A percentile compares a stretch with the other conserved stretches of the same genome.
Evolutionary conservation across 1,284 basidiomycete genomes (phyloP).

Genomic region (Tilletiopsis washingtonensis): DNA sequence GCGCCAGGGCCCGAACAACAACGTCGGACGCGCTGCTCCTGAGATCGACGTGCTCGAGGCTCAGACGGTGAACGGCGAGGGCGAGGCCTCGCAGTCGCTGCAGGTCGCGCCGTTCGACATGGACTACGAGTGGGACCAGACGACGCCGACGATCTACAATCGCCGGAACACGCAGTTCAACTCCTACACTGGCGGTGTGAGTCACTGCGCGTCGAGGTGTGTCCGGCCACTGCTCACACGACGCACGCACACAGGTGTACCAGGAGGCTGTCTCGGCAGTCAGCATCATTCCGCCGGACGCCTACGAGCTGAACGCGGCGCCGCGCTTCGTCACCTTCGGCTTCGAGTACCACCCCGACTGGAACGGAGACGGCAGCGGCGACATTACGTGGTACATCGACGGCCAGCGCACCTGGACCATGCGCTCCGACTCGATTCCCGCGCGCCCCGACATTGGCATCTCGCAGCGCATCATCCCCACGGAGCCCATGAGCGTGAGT

Average conservation of each 20-base stretch:
- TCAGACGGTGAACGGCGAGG: slow-evolving; percentile 53
- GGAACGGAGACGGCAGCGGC: slow-evolving; percentile 29
- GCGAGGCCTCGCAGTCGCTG: slow-evolving; percentile 42
- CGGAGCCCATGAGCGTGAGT: slow-evolving; percentile 43
- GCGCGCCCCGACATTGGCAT: slow-evolving; percentile 21
- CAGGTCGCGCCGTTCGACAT: slow-evolving; percentile 46
- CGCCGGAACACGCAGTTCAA: slow-evolving; percentile 29
- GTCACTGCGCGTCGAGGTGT: too few relatives aligned
- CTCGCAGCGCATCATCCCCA: slow-evolving; percentile 29
- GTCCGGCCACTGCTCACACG: too few relatives aligned
- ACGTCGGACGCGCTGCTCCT: slow-evolving; percentile 41
- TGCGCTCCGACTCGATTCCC: slow-evolving; percentile 22
- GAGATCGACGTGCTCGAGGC: slow-evolving; percentile 47
- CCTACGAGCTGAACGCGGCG: slow-evolving; percentile 10
- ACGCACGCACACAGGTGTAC: too few relatives aligned
- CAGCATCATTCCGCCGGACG: slow-evolving; percentile 28
- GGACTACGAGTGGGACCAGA: slow-evolving; percentile 32
- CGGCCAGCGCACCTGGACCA: slow-evolving; percentile 39
- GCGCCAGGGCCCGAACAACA: slow-evolving; percentile 36
- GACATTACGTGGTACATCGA: slow-evolving; percentile 41
- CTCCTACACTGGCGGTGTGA: slow-evolving; percentile 38
- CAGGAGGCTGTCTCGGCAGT: slow-evolving; percentile 46
- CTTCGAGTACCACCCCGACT: slow-evolving; percentile 45
- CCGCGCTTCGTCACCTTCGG: slow-evolving; percentile 32
- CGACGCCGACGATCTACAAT: slow-evolving; percentile 30